Evolutionary conservation across 129 eudicot genomes (phyloP), one percentile per base, ranked within the genome.

Genomic region (Flaveria robusta): DNA sequence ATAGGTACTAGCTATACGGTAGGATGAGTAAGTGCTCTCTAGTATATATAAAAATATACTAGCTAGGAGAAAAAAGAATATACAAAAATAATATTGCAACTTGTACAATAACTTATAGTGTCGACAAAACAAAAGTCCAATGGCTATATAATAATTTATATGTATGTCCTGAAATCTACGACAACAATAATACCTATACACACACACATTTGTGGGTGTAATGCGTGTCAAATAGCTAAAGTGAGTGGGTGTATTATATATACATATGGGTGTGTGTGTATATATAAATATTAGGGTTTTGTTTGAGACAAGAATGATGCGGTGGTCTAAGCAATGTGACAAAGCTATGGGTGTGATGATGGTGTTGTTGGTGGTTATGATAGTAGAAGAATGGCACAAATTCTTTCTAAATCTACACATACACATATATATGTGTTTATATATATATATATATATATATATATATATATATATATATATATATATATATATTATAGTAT

Each of bases 241-340:
- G 16, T 24, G 59, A 34, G 75, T 20, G 59, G 8, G 51, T 54
- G 50, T 34, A 20, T 73, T 55, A 37, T 37, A 74, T 60, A 52
- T 68, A 55, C 22, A 42, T 55, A 52, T 77, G 66, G 41, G 67
- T 20, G 26, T 77, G 54, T 20, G 42, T 77, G 27, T 55, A 45
- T 42, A 41, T 39, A 52, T 68, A 34, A 62, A 47, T 50, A 45
- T 63, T 18, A 65, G 37, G 49, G 71, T 27, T 51, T 72, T 76
- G 56, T 77, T 41, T 20, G 70, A 72, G 85, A 76, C 85, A 85
- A 71, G 80, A 76, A 77, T 81, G 83, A 85, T 85, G 83, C 46
- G 43, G 67, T 68, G 50, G 83, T 79, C 67, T 79, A 66, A 67
- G 81, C 56, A 66, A 66, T 66, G 62, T 45, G 70, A 39, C 22